Base-by-base conservation (phyloP, 176 grass and related monocot genomes). In the Puya raimondii region DNA sequence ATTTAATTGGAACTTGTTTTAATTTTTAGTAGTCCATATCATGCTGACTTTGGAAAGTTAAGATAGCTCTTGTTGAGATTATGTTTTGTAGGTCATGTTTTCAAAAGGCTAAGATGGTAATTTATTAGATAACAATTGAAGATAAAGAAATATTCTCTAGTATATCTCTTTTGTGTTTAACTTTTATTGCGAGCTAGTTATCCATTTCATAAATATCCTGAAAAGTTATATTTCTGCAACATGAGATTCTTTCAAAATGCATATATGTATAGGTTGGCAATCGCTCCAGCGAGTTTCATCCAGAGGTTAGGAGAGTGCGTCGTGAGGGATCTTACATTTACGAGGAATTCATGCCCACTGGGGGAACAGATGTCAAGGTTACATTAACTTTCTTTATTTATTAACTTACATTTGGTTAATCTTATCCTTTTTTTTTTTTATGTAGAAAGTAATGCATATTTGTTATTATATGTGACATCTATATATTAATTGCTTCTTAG, bases 331-430 rank as follows among this genome's bases (percentile, higher is more conserved):
- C 88, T 81, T 96, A 90, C 73, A 96, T 96, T 69, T 96, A 96
- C 16, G 88, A 96, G 77, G 93, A 92, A 77, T 96, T 96, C 79
- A 96, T 96, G 86, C 86, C 93, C 77, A 96, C 93, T 78, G 88
- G 93, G 58, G 93, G 93, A 67, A 96, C 93, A 80, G 93, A 96
- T 87, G 93, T 96, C 48, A 96, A 96, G 84, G 93, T 92, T 53
- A n/a, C 47, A 47, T 67, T 47, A 16, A 12, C 65, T 47, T 42
- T 29, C 17, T 67, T 42, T 14, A 20, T 67, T 65, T 29, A 64
- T 64, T 64, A 64, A 11, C 53, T 12, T 68, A 71, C 23, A 15
- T 75, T 49, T 64, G 2, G 47, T 51, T 80, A 2, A 21, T 76
- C 75, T 23, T 69, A 3, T 8, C 23, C 23, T 49, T 10, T 73